Percentiles rank a stretch among this genome's conserved stretches.
These are phyloP conservation scores for Phaseolus coccineus DNA, from an alignment of 331 rosid species.

Conservation along the genomic window DNA sequence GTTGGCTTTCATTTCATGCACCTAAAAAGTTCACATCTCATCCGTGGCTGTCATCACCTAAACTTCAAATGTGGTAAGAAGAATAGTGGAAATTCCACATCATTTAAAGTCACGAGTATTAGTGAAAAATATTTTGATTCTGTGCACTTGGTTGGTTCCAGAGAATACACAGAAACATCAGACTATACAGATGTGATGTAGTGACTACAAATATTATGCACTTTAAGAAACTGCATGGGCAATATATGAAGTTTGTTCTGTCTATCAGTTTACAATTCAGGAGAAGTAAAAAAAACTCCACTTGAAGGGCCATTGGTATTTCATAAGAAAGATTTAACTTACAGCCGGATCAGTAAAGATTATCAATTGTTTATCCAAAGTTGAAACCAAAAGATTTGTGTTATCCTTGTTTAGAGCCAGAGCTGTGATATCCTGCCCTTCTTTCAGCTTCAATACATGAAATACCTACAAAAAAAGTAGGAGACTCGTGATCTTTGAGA, in stretches of 20 bases:
- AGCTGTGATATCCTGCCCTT: conserved; percentile 84
- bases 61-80: conserved; percentile 2
- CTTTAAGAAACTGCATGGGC: conserved; percentile 32
- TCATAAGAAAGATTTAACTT: conserved; percentile 51
- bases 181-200: conserved; percentile 12
- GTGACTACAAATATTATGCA: conserved; percentile 20
- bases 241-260: conserved; percentile 20
- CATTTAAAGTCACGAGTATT: conserved; percentile 11
- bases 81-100: conserved; percentile 3
- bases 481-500: too few relatives aligned
- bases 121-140: conserved; percentile 5
- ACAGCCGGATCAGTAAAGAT: conserved; percentile 92
- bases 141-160: conserved; percentile 1
- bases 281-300: neutral
- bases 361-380: conserved; percentile 75
- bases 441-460: conserved; percentile 72
- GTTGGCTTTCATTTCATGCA: conserved; percentile 23
- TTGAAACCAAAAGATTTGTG: conserved; percentile 90
- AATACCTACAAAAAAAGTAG: conserved; percentile 58
- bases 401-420: conserved; percentile 77
- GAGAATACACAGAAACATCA: conserved; percentile 16
- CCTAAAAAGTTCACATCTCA: conserved; percentile 2
- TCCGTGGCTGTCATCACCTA: conserved; percentile 3
- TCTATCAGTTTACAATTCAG: conserved; percentile 31
- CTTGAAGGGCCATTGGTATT: conserved; percentile 8